These are phyloP conservation scores for Exophiala sp. DNA, from an alignment of 2,329 filamentous ascomycete species.

Conservation along the genomic window DNA sequence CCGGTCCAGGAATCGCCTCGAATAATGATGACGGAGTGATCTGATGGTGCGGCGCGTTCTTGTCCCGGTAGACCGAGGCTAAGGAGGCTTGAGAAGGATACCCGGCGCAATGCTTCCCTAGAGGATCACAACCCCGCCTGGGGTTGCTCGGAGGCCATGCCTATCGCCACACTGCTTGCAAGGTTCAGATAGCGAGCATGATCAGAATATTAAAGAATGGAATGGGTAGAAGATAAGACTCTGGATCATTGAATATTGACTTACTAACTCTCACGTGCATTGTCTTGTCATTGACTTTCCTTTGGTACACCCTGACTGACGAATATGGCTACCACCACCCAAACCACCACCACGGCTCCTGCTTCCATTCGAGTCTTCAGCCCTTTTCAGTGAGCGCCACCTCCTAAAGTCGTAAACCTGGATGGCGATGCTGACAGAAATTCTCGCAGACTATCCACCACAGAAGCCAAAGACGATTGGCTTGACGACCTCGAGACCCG, in stretches of 20 bases:
- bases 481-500: not conserved
- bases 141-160: no score
- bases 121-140: no score
- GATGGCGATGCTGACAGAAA: not conserved
- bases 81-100: no score
- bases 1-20: not conserved
- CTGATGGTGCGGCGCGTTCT: not conserved
- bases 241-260: not conserved
- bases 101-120: not conserved
- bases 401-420: no score
- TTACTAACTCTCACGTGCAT: no score
- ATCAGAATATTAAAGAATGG: not conserved
- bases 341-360: conserved; percentile 3
- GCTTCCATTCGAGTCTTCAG: conserved; percentile 9
- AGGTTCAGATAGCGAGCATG: conserved; percentile 1
- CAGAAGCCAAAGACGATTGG: not conserved
- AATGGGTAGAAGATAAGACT: not conserved
- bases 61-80: not conserved
- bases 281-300: no score
- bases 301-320: no score
- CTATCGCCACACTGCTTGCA: not conserved
- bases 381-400: conserved; percentile 1
- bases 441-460: not conserved
- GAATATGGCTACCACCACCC: conserved; percentile 7
- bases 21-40: no score